These are phyloP conservation scores for Saprolegnia diclina DNA, from an alignment of 352 stramenopile species.

Conservation along the genomic window DNA sequence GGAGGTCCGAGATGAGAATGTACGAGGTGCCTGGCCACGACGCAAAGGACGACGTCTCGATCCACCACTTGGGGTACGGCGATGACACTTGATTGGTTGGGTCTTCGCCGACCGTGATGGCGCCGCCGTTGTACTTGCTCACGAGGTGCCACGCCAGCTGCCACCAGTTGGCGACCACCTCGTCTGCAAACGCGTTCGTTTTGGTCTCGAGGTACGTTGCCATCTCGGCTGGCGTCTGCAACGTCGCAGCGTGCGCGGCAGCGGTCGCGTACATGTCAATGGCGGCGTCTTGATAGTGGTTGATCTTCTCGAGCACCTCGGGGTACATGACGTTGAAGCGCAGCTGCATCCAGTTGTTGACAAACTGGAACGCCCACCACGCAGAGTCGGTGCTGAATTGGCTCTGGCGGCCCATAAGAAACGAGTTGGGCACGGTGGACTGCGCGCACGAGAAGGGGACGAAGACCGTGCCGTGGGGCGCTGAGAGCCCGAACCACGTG, in stretches of 20 bases:
- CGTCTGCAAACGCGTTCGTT: conserved; percentile 21
- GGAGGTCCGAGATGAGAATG: background rate
- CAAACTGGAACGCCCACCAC: conserved; percentile 35
- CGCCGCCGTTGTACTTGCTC: conserved; percentile 35
- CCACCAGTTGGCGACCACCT: conserved; percentile 56
- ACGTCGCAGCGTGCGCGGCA: background rate
- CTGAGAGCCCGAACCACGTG: conserved; percentile 23
- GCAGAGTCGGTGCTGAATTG: conserved; percentile 28
- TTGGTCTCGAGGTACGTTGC: background rate
- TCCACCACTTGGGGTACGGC: conserved; percentile 24
- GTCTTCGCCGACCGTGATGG: conserved; percentile 14
- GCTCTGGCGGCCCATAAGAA: conserved; percentile 23
- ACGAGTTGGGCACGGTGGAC: conserved; percentile 17
- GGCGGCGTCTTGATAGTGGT: conserved; percentile 4
- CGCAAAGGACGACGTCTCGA: conserved; percentile 12
- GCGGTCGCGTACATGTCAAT: conserved; percentile 18
- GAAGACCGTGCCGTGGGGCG: conserved; percentile 26
- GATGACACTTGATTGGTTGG: background rate
- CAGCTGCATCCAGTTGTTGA: conserved; percentile 34
- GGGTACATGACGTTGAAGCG: conserved; percentile 31
- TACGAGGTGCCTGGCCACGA: conserved; percentile 6
- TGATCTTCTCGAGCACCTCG: conserved; percentile 21
- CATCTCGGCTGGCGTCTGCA: conserved; percentile 27
- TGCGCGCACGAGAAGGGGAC: conserved; percentile 28
- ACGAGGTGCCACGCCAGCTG: conserved; percentile 54